Conservation (phyloP, 495 filamentous ascomycete genomes). For the Neurospora africana region DNA sequence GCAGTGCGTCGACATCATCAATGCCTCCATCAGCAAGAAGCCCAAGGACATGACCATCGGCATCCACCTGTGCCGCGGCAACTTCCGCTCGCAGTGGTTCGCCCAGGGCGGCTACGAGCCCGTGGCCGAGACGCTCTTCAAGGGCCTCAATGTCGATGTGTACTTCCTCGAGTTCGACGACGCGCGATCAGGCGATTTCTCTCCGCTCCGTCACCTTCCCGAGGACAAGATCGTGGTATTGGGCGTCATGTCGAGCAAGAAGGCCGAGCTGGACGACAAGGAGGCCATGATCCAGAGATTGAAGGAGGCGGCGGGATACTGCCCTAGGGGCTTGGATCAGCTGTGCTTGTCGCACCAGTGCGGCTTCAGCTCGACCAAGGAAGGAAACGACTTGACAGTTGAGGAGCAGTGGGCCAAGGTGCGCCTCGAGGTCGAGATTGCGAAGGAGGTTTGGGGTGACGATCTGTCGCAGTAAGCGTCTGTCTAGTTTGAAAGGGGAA, state of each 20-base stretch:
- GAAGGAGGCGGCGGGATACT: slow-evolving; percentile 48
- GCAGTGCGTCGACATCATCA: slow-evolving; percentile 54
- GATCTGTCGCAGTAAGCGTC: slow-evolving; percentile 26
- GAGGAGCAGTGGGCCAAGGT: slow-evolving; percentile 50
- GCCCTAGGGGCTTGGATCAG: slow-evolving; percentile 47
- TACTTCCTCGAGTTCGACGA: slow-evolving; percentile 66
- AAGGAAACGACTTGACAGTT: slow-evolving; percentile 49
- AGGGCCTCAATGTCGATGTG: slow-evolving; percentile 52
- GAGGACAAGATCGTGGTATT: slow-evolving; percentile 56
- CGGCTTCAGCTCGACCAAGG: slow-evolving; percentile 55
- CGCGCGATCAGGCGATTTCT: slow-evolving; percentile 53
- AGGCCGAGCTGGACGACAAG: slow-evolving; percentile 51
- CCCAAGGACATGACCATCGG: slow-evolving; percentile 54
- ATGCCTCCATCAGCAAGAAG: slow-evolving; percentile 44
- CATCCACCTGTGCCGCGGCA: slow-evolving; percentile 56
- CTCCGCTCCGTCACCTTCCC: slow-evolving; percentile 51
- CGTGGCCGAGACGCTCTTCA: slow-evolving; percentile 55
- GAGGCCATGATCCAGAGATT: slow-evolving; percentile 47
- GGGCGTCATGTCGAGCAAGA: slow-evolving; percentile 57
- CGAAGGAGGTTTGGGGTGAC: slow-evolving; percentile 38
- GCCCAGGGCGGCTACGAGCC: slow-evolving; percentile 59
- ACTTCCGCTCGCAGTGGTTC: slow-evolving; percentile 49
- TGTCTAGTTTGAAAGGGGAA: neutral
- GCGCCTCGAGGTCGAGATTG: slow-evolving; percentile 33
- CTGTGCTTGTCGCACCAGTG: slow-evolving; percentile 58